A percentile compares a stretch with the other conserved stretches of the same genome.
Conservation (phyloP, 78 protist genomes). For the Polysphondylium violaceum region DNA sequence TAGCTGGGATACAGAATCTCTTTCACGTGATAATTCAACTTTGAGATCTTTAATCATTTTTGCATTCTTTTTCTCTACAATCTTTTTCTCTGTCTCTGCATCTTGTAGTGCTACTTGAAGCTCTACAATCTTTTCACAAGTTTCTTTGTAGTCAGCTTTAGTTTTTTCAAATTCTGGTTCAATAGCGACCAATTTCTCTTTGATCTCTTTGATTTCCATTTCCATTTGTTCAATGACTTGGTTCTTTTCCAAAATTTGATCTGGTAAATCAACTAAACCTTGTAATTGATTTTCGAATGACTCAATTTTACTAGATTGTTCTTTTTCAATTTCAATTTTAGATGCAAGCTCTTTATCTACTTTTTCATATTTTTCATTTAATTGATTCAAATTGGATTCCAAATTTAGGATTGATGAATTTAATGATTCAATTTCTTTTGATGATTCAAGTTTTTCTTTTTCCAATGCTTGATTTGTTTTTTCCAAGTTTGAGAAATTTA, state of each 20-base stretch:
- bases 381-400: neutral
- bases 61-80: slow-evolving; percentile 41
- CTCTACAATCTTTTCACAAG: neutral
- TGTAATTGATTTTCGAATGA: neutral
- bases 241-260: too few relatives aligned
- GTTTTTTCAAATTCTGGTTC: slow-evolving; percentile 25
- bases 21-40: slow-evolving; percentile 50
- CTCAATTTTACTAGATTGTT: neutral
- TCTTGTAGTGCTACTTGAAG: slow-evolving; percentile 41
- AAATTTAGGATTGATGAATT: neutral
- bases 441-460: neutral
- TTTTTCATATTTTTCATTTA: neutral
- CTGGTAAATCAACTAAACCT: too few relatives aligned
- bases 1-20: slow-evolving; percentile 18
- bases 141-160: slow-evolving; percentile 11
- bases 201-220: neutral
- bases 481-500: neutral
- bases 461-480: neutral
- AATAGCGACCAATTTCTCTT: neutral
- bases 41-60: slow-evolving; percentile 71
- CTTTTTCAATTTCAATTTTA: neutral
- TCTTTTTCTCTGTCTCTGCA: slow-evolving; percentile 58
- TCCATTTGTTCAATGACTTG: neutral
- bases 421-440: neutral
- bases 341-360: neutral